Percentiles rank a stretch among this genome's conserved stretches.
These are phyloP conservation scores for Madurella fahalii DNA, from an alignment of 2,329 filamentous ascomycete species.

Conservation along the genomic window DNA sequence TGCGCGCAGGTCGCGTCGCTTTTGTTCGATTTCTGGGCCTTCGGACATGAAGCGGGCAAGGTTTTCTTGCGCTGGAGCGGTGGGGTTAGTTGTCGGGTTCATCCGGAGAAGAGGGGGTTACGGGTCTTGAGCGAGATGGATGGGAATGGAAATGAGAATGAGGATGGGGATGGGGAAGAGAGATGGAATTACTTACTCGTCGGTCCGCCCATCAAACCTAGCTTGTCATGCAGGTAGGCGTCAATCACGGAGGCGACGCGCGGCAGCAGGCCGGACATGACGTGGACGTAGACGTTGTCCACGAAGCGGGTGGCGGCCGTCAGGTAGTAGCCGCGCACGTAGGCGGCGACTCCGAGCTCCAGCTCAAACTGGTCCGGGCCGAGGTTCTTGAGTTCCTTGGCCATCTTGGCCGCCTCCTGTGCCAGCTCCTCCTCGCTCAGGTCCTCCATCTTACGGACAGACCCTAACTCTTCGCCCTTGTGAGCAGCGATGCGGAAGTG, in stretches of 20 bases:
- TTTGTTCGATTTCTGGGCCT: constrained; percentile 22
- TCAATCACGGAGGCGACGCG: constrained; percentile 39
- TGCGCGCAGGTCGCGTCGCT: constrained; percentile 15
- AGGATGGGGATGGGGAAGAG: neutral
- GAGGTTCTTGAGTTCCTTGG: constrained; percentile 44
- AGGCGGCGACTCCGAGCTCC: constrained; percentile 60
- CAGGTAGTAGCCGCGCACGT: constrained; percentile 65
- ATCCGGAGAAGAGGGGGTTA: too few species aligned
- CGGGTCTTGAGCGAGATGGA: too few species aligned
- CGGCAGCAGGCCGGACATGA: constrained; percentile 48
- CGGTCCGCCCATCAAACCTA: constrained; percentile 36
- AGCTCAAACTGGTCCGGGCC: constrained; percentile 53
- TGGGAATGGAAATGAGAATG: neutral
- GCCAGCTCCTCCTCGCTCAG: constrained; percentile 47
- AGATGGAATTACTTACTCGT: constrained; percentile 25
- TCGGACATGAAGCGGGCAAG: constrained; percentile 24
- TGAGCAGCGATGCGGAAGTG: constrained; percentile 46
- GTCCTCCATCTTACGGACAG: constrained; percentile 38
- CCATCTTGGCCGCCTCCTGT: constrained; percentile 42
- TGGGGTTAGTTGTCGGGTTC: neutral
- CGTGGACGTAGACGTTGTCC: constrained; percentile 48
- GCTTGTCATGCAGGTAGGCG: constrained; percentile 40
- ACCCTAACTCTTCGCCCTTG: constrained; percentile 28
- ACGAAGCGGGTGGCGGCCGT: constrained; percentile 62
- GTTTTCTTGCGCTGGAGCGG: constrained; percentile 13